Evolutionary conservation across 371 early-diverging fungal genomes (phyloP).

Genomic region (Mucor racemosus): DNA sequence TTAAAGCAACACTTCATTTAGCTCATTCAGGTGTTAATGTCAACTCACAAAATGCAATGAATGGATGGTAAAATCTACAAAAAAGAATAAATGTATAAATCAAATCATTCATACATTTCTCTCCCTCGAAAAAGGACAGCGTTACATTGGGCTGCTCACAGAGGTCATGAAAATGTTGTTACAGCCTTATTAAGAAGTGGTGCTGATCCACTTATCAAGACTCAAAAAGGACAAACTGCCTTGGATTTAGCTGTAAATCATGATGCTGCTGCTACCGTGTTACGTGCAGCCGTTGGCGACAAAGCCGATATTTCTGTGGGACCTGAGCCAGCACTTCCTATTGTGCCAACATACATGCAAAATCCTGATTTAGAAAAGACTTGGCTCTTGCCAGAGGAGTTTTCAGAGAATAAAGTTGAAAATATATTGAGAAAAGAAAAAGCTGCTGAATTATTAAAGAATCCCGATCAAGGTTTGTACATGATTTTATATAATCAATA

Average conservation of each 20-base stretch:
- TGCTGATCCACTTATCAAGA: constrained; percentile 57
- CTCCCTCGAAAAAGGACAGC: constrained; percentile 55
- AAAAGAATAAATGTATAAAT: too few species aligned
- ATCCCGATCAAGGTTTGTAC: background rate
- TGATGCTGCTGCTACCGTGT: constrained; percentile 41
- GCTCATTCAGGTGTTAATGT: constrained; percentile 65
- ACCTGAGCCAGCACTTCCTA: constrained; percentile 47
- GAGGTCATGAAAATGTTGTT: constrained; percentile 62
- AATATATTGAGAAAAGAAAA: constrained; percentile 33
- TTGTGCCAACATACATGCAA: constrained; percentile 72
- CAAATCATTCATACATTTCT: too few species aligned
- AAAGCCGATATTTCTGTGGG: constrained; percentile 17
- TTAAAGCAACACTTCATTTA: constrained; percentile 66
- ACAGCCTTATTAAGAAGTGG: constrained; percentile 59
- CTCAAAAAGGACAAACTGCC: constrained; percentile 62
- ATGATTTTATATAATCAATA: background rate
- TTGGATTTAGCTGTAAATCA: constrained; percentile 62
- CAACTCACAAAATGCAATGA: constrained; percentile 69
- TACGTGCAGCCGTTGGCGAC: constrained; percentile 29
- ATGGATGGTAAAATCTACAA: constrained; percentile 62
- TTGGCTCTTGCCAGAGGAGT: constrained; percentile 76
- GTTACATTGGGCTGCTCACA: constrained; percentile 74
- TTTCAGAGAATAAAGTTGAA: constrained; percentile 53
- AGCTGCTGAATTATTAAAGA: constrained; percentile 24
- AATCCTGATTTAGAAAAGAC: constrained; percentile 74